A percentile compares a stretch with the other conserved stretches of the same genome.
phyloP scores from a whole-genome alignment of 2,329 filamentous ascomycete species.

The Microcyclospora pomicola region DNA sequence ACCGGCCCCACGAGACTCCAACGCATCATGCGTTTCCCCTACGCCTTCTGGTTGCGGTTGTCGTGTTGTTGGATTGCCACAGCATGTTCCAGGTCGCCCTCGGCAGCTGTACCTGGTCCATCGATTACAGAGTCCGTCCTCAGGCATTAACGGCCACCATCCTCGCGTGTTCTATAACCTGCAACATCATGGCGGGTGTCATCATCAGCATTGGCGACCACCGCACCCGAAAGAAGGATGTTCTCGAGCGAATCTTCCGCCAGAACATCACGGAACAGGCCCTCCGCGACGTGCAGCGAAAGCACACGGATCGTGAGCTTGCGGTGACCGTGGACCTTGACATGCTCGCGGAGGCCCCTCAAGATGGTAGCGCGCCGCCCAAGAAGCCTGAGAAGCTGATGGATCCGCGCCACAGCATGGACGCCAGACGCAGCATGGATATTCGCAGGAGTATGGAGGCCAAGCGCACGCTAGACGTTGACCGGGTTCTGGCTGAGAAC shows the following conservation, averaged over 20 bases:
- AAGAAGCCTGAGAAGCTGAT: not conserved
- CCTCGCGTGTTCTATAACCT: slow-evolving; percentile 62
- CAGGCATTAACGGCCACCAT: slow-evolving; percentile 67
- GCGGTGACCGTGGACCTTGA: slow-evolving; percentile 6
- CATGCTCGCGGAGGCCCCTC: slow-evolving; percentile 2
- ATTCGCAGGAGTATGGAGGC: too few relatives aligned
- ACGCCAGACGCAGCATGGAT: too few relatives aligned
- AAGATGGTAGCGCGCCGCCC: not conserved
- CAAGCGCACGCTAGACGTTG: too few relatives aligned
- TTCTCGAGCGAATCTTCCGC: slow-evolving; percentile 60
- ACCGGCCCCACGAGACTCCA: slow-evolving; percentile 74
- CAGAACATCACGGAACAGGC: slow-evolving; percentile 60
- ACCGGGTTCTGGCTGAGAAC: too few relatives aligned
- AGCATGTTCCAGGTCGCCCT: slow-evolving; percentile 68
- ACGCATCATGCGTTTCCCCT: slow-evolving; percentile 72
- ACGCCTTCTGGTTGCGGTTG: slow-evolving; percentile 57
- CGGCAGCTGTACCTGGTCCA: slow-evolving; percentile 65
- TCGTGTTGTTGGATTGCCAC: slow-evolving; percentile 67
- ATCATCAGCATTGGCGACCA: slow-evolving; percentile 65
- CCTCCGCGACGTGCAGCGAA: slow-evolving; percentile 35
- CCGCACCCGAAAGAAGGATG: slow-evolving; percentile 71
- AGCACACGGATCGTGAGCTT: slow-evolving; percentile 10
- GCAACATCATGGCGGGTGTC: slow-evolving; percentile 63
- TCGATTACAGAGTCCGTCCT: slow-evolving; percentile 54
- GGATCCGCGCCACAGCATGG: not conserved